A percentile compares a stretch with the other conserved stretches of the same genome.
These are phyloP conservation scores for Yarrowia sp. DNA, from an alignment of 805 yeast species.

Conservation along the genomic window DNA sequence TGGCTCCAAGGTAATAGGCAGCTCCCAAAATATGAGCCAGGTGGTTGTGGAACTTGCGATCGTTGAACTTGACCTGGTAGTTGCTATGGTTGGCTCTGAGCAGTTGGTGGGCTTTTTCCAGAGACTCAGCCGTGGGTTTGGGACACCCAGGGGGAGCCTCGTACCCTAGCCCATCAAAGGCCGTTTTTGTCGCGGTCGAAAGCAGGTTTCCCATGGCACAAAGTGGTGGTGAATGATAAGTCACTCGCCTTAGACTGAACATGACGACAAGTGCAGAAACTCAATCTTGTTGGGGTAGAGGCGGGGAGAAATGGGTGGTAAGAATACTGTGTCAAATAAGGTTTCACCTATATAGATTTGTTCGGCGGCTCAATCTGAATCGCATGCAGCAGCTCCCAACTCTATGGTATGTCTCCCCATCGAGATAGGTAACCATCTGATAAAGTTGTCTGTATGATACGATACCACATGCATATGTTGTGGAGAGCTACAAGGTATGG, in stretches of 20 bases:
- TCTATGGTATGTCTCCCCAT: not conserved
- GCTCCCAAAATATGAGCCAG: constrained; percentile 49
- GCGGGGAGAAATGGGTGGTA: too few relatives aligned
- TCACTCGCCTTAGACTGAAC: not conserved
- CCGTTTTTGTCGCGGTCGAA: not conserved
- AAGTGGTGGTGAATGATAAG: not conserved
- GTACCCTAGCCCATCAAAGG: constrained; percentile 25
- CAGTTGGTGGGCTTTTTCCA: constrained; percentile 46
- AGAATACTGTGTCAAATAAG: too few relatives aligned
- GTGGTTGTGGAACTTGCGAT: constrained; percentile 48
- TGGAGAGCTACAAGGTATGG: not conserved
- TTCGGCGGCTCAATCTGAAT: accelerated
- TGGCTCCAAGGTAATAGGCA: constrained; percentile 52
- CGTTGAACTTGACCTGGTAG: constrained; percentile 47
- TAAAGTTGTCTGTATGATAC: not conserved
- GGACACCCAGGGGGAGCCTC: constrained; percentile 16
- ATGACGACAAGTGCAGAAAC: not conserved
- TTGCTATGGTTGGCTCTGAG: constrained; percentile 48
- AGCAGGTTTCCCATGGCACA: constrained; percentile 1
- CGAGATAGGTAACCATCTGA: not conserved
- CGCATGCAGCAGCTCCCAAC: not conserved
- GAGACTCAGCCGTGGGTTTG: constrained; percentile 41
- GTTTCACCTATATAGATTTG: not conserved
- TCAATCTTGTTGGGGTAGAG: too few relatives aligned
- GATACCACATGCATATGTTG: too few relatives aligned